phyloP scores from a whole-genome alignment of 2,329 filamentous ascomycete species.

The Lanzia echinophila region DNA sequence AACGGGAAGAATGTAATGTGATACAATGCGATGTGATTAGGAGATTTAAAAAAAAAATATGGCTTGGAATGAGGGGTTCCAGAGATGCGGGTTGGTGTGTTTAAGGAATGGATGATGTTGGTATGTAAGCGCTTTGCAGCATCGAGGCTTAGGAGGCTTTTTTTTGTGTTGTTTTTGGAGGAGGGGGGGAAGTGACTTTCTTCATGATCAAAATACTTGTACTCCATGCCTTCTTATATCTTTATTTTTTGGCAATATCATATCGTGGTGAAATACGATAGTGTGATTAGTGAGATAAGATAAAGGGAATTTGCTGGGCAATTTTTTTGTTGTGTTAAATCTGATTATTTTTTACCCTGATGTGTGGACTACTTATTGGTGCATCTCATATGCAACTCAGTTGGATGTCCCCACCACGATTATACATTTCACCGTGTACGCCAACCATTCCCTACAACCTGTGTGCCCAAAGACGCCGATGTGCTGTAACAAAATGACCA shows the following conservation, averaged over 20 bases:
- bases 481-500: not conserved
- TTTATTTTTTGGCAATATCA: not conserved
- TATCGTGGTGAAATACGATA: not conserved
- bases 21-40: too few relatives aligned
- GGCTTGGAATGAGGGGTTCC: not conserved
- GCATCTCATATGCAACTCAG: constrained; percentile 9
- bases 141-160: not conserved
- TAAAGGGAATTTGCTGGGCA: constrained; percentile 3
- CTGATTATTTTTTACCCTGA: constrained; percentile 1
- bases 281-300: constrained; percentile 5
- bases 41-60: not conserved
- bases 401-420: constrained; percentile 1
- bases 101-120: not conserved
- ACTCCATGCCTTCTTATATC: not conserved
- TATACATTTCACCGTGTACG: not conserved
- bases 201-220: not conserved
- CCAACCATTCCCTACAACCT: not conserved
- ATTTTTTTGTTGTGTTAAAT: constrained; percentile 1
- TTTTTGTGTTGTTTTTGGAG: too few relatives aligned
- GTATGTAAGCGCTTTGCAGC: constrained; percentile 9
- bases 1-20: constrained; percentile 5
- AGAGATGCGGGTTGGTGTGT: not conserved
- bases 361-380: constrained; percentile 12
- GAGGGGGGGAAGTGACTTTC: not conserved
- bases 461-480: not conserved